A percentile compares a stretch with the other conserved stretches of the same genome.
These are phyloP conservation scores for Strigomonas culicis DNA, from an alignment of 208 protist genomes.

Conservation along the genomic window DNA sequence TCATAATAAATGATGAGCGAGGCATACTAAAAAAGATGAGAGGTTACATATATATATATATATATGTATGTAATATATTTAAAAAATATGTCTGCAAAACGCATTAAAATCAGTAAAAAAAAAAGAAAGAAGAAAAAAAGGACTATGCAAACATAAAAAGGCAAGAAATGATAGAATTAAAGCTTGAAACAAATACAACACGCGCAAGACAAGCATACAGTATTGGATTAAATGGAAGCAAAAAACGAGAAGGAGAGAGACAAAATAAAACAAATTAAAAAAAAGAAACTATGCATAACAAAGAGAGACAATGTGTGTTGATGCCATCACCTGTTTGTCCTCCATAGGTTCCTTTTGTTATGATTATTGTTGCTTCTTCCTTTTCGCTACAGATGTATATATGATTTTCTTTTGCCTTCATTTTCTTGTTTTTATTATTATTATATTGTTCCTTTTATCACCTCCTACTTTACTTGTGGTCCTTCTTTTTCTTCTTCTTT, in stretches of 20 bases:
- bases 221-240: background rate
- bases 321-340: slow-evolving; percentile 1
- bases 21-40: slow-evolving; percentile 7
- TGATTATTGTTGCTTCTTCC: background rate
- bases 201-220: background rate
- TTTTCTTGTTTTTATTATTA: slow-evolving; percentile 5
- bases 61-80: slow-evolving; percentile 1
- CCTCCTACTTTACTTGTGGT: background rate
- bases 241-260: background rate
- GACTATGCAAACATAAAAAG: slow-evolving; percentile 4
- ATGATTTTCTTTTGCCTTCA: background rate
- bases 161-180: background rate
- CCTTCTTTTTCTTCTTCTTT: background rate
- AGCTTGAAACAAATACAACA: background rate
- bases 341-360: background rate
- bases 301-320: no score
- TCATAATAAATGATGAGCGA: slow-evolving; percentile 12
- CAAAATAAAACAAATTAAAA: background rate
- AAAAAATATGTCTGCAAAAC: no score
- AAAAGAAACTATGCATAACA: slow-evolving; percentile 4
- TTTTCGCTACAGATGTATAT: no score
- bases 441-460: background rate
- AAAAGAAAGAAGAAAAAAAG: slow-evolving; percentile 7
- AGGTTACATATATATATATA: slow-evolving; percentile 2
- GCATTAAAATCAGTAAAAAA: slow-evolving; percentile 3